These are phyloP conservation scores for Solanum ossicruentum DNA, from an alignment of 257 asterid species.

Conservation along the genomic window DNA sequence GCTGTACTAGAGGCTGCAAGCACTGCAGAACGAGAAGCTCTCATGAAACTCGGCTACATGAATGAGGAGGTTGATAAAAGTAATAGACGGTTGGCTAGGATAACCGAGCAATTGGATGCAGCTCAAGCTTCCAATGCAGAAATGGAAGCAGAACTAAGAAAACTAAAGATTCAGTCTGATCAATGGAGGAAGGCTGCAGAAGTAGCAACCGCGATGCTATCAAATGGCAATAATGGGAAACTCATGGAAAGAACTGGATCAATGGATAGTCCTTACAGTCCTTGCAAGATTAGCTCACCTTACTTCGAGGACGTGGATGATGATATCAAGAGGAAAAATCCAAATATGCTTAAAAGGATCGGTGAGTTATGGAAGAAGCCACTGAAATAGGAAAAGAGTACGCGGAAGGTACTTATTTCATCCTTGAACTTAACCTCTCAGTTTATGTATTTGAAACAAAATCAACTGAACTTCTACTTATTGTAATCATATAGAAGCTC, in stretches of 20 bases:
- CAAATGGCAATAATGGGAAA: conserved; percentile 62
- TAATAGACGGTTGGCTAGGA: conserved; percentile 28
- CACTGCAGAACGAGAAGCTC: conserved; percentile 55
- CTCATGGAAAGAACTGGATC: conserved; percentile 67
- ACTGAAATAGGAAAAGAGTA: conserved; percentile 27
- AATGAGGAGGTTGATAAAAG: conserved; percentile 57
- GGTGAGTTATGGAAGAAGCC: conserved; percentile 90
- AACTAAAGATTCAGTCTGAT: conserved; percentile 78
- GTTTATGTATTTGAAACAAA: neutral
- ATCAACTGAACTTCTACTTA: neutral
- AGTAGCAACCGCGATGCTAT: conserved; percentile 79
- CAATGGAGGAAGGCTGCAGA: conserved; percentile 99
- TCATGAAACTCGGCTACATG: conserved; percentile 38
- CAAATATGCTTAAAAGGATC: conserved; percentile 60
- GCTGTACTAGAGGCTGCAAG: conserved; percentile 32
- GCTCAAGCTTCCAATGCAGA: conserved; percentile 57
- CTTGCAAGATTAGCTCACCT: conserved; percentile 42
- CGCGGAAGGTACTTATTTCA: neutral
- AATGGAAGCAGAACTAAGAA: conserved; percentile 69
- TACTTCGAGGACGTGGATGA: conserved; percentile 62
- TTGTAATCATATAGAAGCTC: conserved; percentile 1
- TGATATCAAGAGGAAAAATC: conserved; percentile 71
- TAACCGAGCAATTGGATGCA: conserved; percentile 59
- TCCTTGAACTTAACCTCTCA: neutral
- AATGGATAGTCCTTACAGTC: conserved; percentile 49